Evolutionary conservation across 768 basidiomycete species (phyloP).

Genomic region (Hypsizygus marmoreus): DNA sequence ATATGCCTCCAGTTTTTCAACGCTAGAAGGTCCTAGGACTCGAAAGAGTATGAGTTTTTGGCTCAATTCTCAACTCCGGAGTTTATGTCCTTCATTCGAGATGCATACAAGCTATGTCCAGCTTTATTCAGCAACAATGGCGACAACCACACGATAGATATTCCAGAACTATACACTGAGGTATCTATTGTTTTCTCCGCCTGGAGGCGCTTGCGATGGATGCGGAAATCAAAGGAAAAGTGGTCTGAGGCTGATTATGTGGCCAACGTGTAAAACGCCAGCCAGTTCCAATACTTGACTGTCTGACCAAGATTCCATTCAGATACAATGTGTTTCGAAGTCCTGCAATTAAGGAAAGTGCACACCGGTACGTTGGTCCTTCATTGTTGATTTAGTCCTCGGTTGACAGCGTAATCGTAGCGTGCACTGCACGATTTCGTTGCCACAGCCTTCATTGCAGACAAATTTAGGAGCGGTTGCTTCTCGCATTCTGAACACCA

Average conservation of each 20-base stretch:
- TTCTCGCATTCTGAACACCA: constrained; percentile 44
- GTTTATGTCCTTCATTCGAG: constrained; percentile 32
- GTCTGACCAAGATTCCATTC: too few species aligned
- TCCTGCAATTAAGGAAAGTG: constrained; percentile 41
- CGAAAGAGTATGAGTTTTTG: constrained; percentile 26
- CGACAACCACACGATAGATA: constrained; percentile 13
- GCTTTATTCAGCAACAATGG: constrained; percentile 38
- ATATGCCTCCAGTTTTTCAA: neutral
- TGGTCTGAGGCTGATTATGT: constrained; percentile 58
- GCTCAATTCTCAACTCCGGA: constrained; percentile 21
- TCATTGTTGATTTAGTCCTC: constrained; percentile 7
- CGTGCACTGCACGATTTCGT: constrained; percentile 47
- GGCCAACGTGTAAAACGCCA: constrained; percentile 45
- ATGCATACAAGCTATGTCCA: constrained; percentile 32
- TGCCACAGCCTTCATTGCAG: constrained; percentile 43
- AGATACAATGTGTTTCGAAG: constrained; percentile 54
- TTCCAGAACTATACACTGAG: constrained; percentile 33
- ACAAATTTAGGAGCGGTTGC: constrained; percentile 28
- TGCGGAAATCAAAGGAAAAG: constrained; percentile 47
- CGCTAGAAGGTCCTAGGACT: constrained; percentile 17
- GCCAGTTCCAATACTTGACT: too few species aligned
- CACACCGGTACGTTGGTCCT: constrained; percentile 37
- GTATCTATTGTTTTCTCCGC: constrained; percentile 42
- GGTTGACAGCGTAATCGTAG: constrained; percentile 27
- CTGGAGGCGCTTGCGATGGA: constrained; percentile 44